phyloP scores from a whole-genome alignment of 805 yeast species.

The Zygosaccharomyces pseudorouxii region DNA sequence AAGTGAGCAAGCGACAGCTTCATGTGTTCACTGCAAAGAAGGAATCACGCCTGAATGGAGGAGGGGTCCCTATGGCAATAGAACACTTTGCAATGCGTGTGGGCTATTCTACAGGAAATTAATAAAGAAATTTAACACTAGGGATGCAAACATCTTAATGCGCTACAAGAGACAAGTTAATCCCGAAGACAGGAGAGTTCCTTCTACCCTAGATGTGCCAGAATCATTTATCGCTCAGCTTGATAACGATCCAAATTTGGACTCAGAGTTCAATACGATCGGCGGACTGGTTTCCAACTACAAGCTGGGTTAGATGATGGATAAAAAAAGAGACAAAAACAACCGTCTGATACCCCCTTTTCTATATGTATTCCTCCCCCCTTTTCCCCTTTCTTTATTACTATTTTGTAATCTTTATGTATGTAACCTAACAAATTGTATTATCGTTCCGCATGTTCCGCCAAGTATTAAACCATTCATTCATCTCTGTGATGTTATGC shows the following conservation, averaged over 20 bases:
- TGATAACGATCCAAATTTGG: slow-evolving; percentile 13
- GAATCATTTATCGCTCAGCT: slow-evolving; percentile 18
- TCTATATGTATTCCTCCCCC: background rate
- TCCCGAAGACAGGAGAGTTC: slow-evolving; percentile 33
- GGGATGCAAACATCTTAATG: slow-evolving; percentile 31
- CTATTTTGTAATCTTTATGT: background rate
- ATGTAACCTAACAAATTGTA: background rate
- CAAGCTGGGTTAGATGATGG: background rate
- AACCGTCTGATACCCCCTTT: background rate
- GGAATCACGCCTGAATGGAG: slow-evolving; percentile 84
- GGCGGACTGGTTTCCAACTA: slow-evolving; percentile 7
- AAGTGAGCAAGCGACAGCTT: slow-evolving; percentile 14
- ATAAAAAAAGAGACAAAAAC: background rate
- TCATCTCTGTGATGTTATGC: slow-evolving; percentile 30
- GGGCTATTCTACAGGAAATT: slow-evolving; percentile 71
- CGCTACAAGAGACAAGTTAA: slow-evolving; percentile 25
- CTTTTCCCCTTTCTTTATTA: background rate
- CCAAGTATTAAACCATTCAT: slow-evolving; percentile 38
- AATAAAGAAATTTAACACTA: slow-evolving; percentile 36
- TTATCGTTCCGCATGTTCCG: slow-evolving; percentile 13
- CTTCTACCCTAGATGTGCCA: slow-evolving; percentile 26
- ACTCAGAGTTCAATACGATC: slow-evolving; percentile 16
- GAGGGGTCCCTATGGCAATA: slow-evolving; percentile 77
- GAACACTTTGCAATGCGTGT: slow-evolving; percentile 88
- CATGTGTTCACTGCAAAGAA: slow-evolving; percentile 69